These are phyloP conservation scores for Beverwykella pulmonaria DNA, from an alignment of 495 filamentous ascomycete species.

Conservation along the genomic window DNA sequence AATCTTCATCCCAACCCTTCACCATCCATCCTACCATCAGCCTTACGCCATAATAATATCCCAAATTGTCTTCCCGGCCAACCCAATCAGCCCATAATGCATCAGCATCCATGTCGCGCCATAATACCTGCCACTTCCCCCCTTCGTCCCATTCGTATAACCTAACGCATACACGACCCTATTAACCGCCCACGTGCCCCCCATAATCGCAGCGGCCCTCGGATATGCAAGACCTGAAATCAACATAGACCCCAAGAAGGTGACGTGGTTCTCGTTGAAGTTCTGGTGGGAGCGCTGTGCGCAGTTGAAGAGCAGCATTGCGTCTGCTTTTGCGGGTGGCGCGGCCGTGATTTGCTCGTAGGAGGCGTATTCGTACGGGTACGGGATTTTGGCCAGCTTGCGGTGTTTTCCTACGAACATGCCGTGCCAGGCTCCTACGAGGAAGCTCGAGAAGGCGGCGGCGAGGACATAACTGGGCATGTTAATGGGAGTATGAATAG, in stretches of 20 bases:
- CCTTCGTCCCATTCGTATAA: slow-evolving; percentile 43
- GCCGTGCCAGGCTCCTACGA: slow-evolving; percentile 44
- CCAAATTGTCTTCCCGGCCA: slow-evolving; percentile 32
- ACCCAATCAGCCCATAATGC: slow-evolving; percentile 37
- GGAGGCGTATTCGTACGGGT: slow-evolving; percentile 44
- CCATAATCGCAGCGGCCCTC: slow-evolving; percentile 32
- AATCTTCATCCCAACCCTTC: too few species aligned
- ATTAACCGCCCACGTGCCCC: slow-evolving; percentile 41
- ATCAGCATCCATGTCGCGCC: slow-evolving; percentile 34
- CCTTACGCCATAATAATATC: not conserved
- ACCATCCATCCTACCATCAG: too few species aligned
- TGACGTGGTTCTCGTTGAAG: slow-evolving; percentile 47
- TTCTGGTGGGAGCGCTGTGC: slow-evolving; percentile 50
- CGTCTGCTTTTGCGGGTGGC: slow-evolving; percentile 36
- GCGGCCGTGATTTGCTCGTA: slow-evolving; percentile 40
- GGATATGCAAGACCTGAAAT: slow-evolving; percentile 47
- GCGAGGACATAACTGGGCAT: slow-evolving; percentile 44
- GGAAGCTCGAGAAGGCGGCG: slow-evolving; percentile 41
- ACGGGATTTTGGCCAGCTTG: slow-evolving; percentile 45
- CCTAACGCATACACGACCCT: slow-evolving; percentile 46
- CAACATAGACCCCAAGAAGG: slow-evolving; percentile 39
- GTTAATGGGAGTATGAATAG: not conserved
- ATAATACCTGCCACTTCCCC: slow-evolving; percentile 37
- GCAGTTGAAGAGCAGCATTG: slow-evolving; percentile 49
- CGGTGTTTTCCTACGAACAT: slow-evolving; percentile 43